A percentile compares a stretch with the other conserved stretches of the same genome.
Evolutionary conservation across 1,284 basidiomycete species (phyloP).

Genomic region (Cryptococcus jaspeensis): DNA sequence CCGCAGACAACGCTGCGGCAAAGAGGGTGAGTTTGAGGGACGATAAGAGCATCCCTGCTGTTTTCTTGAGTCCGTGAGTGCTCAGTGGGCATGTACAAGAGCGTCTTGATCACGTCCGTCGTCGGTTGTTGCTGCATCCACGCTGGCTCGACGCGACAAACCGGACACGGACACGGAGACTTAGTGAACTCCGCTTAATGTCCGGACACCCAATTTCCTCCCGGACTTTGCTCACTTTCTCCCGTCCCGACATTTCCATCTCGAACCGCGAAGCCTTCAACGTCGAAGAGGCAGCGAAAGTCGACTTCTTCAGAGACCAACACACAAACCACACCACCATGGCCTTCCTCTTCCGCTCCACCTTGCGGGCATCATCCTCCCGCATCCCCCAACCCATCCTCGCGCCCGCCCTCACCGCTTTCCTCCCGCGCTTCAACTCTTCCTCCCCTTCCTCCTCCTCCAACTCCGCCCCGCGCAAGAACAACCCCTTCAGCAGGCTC

Average conservation of each 20-base stretch:
- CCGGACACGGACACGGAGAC: no score
- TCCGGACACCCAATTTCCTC: neutral
- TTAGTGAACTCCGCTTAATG: no score
- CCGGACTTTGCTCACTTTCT: neutral
- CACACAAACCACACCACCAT: neutral
- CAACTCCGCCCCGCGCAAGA: neutral
- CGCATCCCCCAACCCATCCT: neutral
- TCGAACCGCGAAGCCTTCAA: neutral
- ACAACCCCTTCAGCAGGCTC: no score
- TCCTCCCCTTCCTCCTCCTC: neutral
- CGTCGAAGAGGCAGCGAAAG: no score
- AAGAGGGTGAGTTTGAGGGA: constrained; percentile 10
- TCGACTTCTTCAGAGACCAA: neutral
- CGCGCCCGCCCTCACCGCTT: neutral
- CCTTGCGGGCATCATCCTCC: constrained; percentile 8
- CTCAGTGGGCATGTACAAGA: no score
- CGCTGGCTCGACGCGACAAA: no score
- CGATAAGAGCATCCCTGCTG: neutral
- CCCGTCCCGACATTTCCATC: constrained; percentile 1
- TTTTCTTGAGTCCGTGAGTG: no score
- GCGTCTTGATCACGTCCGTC: no score
- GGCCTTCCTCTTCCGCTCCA: constrained; percentile 9
- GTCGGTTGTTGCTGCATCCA: no score
- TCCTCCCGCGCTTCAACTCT: neutral
- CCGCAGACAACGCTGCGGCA: neutral